Evolutionary conservation across 2,329 filamentous ascomycete genomes (phyloP), one percentile per base, ranked within the genome.

Genomic region (Gnomoniopsis sp.): DNA sequence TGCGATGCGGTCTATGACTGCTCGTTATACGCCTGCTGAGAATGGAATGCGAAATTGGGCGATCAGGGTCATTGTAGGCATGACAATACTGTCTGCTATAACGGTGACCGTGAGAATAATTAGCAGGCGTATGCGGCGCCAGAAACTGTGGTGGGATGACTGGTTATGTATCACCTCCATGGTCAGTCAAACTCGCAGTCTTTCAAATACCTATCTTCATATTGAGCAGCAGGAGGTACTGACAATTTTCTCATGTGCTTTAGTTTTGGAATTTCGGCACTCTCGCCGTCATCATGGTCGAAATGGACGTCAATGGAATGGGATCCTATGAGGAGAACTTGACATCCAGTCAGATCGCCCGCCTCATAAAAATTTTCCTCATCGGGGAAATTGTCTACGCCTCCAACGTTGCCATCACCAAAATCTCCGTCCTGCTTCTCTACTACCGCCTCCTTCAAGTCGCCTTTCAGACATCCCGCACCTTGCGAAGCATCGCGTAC

Each of bases 71-170:
- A 19, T 46, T 11, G 19, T 46, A 17, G n/a, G 6, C 6, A 46
- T 46, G 43, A 19, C 43, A 2, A 19, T 46, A 6, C 43, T 46
- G 8, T 26, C 77, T 2, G 61, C 75, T 22, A 41, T 70, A 1
- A 66, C 70, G 2, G 75, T 80, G 14, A 66, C 34, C 22, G 65
- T 80, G 15, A 71, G 78, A 2, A 50, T 80, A 3, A 55, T 74
- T 26, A 74, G 75, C 57, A 75, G 77, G 11, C 70, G 70, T 51
- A 65, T 77, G 48, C 77, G 76, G 47, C 72, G 67, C 3, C 77
- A 79, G 58, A 65, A 67, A 59, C 64, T 80, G 3, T 80, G 78
- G 78, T 79, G 77, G 78, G 78, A 80, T 67, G 78, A 80, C 63
- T 79, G 72, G 64, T 70, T 78, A 66, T 77, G 80, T 57, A 59